phyloP scores from a whole-genome alignment of 768 basidiomycete species.

The Paxillus ammoniavirescens region DNA sequence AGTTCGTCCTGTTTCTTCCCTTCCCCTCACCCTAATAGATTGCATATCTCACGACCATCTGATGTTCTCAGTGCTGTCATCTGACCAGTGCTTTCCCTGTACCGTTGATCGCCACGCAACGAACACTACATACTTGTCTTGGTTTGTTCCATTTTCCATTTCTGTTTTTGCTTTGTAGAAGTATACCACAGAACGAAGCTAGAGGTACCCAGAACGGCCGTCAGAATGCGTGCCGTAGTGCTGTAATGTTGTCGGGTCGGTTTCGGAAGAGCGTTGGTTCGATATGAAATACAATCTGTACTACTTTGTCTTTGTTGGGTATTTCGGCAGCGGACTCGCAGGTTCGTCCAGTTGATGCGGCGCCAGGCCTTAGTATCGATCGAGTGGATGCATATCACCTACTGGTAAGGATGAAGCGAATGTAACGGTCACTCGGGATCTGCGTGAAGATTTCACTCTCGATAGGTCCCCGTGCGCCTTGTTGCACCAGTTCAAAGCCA shows the following conservation, averaged over 20 bases:
- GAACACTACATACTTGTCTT: constrained; percentile 2
- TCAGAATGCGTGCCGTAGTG: neutral
- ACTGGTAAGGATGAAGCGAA: too few relatives aligned
- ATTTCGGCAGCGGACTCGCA: too few relatives aligned
- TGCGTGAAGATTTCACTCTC: too few relatives aligned
- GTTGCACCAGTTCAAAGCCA: too few relatives aligned
- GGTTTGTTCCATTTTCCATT: neutral
- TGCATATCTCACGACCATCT: constrained; percentile 1
- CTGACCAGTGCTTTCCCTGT: neutral
- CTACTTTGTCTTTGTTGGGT: neutral
- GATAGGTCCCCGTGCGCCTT: too few relatives aligned
- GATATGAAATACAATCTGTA: neutral
- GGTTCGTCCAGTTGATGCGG: too few relatives aligned
- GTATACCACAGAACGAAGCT: constrained; percentile 22
- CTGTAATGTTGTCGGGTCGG: neutral
- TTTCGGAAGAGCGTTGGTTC: neutral
- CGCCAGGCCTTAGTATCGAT: too few relatives aligned
- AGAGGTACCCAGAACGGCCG: constrained; percentile 7
- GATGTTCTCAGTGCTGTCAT: constrained; percentile 4
- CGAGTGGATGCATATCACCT: too few relatives aligned
- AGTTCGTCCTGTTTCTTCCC: neutral
- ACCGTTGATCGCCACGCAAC: constrained; percentile 1
- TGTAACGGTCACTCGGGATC: too few relatives aligned
- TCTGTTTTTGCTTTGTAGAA: constrained; percentile 10
- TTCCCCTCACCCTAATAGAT: neutral